phyloP scores from a whole-genome alignment of 2,329 filamentous ascomycete genomes.

The Lomentospora prolificans region DNA sequence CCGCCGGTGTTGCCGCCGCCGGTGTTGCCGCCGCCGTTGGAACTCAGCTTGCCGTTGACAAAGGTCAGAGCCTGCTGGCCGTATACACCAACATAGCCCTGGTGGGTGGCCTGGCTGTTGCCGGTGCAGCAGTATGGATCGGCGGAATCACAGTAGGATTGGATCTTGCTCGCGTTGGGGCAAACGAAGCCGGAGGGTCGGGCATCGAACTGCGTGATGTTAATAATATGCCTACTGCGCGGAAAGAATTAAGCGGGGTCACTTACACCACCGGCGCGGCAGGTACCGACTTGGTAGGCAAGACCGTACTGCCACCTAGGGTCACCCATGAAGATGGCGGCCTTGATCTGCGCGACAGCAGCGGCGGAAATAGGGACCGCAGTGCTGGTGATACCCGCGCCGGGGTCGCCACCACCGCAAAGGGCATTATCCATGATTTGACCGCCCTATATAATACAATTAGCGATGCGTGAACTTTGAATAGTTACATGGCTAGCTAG shows the following conservation, averaged over 20 bases:
- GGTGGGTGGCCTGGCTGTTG: constrained; percentile 47
- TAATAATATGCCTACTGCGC: neutral
- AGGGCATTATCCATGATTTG: constrained; percentile 56
- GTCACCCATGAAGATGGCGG: constrained; percentile 55
- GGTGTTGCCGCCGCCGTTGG: neutral
- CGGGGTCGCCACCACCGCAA: constrained; percentile 46
- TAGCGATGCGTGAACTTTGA: constrained; percentile 1
- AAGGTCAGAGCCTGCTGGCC: constrained; percentile 49
- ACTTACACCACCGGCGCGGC: constrained; percentile 45
- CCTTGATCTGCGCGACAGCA: constrained; percentile 47
- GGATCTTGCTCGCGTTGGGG: constrained; percentile 40
- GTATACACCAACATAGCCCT: constrained; percentile 53
- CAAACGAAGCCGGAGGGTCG: constrained; percentile 48
- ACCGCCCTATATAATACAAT: constrained; percentile 32
- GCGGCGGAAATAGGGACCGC: constrained; percentile 31
- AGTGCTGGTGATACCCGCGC: constrained; percentile 32
- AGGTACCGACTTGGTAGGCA: constrained; percentile 51
- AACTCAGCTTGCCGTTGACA: constrained; percentile 34
- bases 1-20: neutral
- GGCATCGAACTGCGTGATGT: constrained; percentile 43
- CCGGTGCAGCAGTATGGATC: constrained; percentile 61
- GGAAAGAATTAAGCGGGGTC: neutral
- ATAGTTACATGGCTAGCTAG: too few relatives aligned
- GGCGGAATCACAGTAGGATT: constrained; percentile 54
- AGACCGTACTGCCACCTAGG: constrained; percentile 46